phyloP scores from a whole-genome alignment of 2,329 filamentous ascomycete genomes.

The Curvularia eragrostidis region DNA sequence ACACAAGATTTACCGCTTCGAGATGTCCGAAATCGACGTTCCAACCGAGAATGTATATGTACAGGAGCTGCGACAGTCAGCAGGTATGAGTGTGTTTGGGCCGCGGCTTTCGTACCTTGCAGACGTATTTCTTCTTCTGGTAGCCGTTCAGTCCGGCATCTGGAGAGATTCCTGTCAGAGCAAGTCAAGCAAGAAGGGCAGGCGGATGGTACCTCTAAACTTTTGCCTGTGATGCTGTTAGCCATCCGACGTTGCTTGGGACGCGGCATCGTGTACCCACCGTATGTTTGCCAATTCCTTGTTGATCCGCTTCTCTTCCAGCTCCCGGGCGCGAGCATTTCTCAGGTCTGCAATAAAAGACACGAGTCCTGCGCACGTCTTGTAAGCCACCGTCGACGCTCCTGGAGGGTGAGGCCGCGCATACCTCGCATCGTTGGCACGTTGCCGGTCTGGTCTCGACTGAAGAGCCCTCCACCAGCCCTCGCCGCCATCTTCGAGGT shows the following conservation, averaged over 20 bases:
- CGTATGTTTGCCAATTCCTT: constrained; percentile 98
- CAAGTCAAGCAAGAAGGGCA: constrained; percentile 6
- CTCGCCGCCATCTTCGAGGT: constrained; percentile 49
- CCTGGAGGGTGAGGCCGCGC: not conserved
- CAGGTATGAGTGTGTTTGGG: not conserved
- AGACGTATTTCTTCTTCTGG: constrained; percentile 99
- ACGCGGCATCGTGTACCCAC: constrained; percentile 51
- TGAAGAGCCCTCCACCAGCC: constrained; percentile 50
- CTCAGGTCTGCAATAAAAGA: constrained; percentile 97
- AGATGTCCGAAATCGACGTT: constrained; percentile 99
- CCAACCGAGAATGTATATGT: constrained; percentile 99
- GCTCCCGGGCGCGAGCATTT: constrained; percentile 90
- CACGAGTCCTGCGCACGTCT: constrained; percentile 70
- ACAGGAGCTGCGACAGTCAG: constrained; percentile 69
- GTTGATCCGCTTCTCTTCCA: constrained; percentile 99
- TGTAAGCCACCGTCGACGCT: constrained; percentile 19
- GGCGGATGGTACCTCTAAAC: constrained; percentile 73
- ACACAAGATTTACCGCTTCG: constrained; percentile 97
- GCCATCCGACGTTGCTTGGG: constrained; percentile 20
- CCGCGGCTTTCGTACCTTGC: constrained; percentile 68
- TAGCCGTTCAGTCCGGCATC: constrained; percentile 93
- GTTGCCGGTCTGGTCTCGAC: constrained; percentile 52
- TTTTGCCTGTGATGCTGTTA: constrained; percentile 70
- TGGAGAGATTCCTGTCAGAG: constrained; percentile 41
- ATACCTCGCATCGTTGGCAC: constrained; percentile 52